Evolutionary conservation across 129 eudicot species (phyloP), one percentile per base, ranked within the genome.

Genomic region (Calendula officinalis): DNA sequence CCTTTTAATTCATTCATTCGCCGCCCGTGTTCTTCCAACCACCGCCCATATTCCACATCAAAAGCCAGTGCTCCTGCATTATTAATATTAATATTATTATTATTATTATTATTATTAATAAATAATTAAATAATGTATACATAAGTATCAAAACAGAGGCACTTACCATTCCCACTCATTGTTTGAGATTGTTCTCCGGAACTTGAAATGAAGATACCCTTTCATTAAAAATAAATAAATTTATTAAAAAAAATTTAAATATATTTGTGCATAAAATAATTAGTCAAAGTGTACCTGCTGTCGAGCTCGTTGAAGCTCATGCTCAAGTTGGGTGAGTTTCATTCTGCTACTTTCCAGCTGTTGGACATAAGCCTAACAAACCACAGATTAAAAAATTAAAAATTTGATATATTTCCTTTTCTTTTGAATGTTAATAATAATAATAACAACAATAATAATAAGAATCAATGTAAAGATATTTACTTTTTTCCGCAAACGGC

Each of bases 301-400:
- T 59, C 98, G 76, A 74, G 98, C 98, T 76, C 96, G 80, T 69
- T 91, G 98, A 52, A 91, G 96, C 88, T 91, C 98, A 69, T 91
- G 96, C 62, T 91, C 98, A 45, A 91, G 95, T 75, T 88, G 96
- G 66, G 96, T 84, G 74, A 91, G 79, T 77, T 91, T 88, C 94
- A 91, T 81, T 75, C 95, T 91, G 70, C 98, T 91, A 75, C 94
- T 88, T 76, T 91, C 98, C 33, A 91, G 80, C 81, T 88, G 98
- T 65, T 91, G 98, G 38, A 91, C 96, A 68, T 91, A 91, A 8
- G 98, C 98, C 98, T 91, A 62, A 10, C 75, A 33, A 33, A 22
- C 13, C 66, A 60, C 56, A 60, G 57, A 3, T 56, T 37, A 7
- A 33, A 43, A 56, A 27, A 33, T 15, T 22, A 68, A 36, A 44